Conservation (phyloP, 2,329 filamentous ascomycete genomes). For the Sporothrix luriei region DNA sequence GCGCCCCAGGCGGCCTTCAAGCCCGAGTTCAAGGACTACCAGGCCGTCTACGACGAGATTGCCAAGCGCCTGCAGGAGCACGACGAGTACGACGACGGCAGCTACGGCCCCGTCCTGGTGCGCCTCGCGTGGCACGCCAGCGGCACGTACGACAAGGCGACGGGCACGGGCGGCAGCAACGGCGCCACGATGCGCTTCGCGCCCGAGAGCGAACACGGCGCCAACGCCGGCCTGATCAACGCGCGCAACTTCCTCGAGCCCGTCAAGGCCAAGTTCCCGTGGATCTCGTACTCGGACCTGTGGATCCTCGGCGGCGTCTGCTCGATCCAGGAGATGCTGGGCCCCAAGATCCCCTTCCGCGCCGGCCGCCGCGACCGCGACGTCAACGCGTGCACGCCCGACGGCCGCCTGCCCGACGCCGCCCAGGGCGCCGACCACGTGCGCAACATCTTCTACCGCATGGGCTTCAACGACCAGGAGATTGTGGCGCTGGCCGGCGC, state of each 20-base stretch:
- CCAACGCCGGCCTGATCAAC: slow-evolving; percentile 84
- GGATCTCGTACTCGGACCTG: slow-evolving; percentile 95
- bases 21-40: slow-evolving; percentile 84
- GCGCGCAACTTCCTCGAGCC: slow-evolving; percentile 93
- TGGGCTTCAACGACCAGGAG: slow-evolving; percentile 97
- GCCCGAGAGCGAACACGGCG: slow-evolving; percentile 85
- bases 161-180: slow-evolving; percentile 88
- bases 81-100: slow-evolving; percentile 94
- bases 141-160: slow-evolving; percentile 88
- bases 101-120: slow-evolving; percentile 88
- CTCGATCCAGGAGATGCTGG: slow-evolving; percentile 94
- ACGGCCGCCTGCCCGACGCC: slow-evolving; percentile 77
- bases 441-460: slow-evolving; percentile 89
- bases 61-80: slow-evolving; percentile 80
- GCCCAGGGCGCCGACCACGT: slow-evolving; percentile 78
- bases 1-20: slow-evolving; percentile 61
- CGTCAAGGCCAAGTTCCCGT: slow-evolving; percentile 86
- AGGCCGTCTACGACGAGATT: slow-evolving; percentile 90
- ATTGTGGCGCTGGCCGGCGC: slow-evolving; percentile 88
- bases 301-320: slow-evolving; percentile 88
- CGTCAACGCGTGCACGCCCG: slow-evolving; percentile 82
- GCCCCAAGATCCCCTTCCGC: slow-evolving; percentile 82
- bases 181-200: slow-evolving; percentile 96
- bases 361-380: slow-evolving; percentile 83
- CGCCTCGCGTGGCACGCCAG: slow-evolving; percentile 92